Evolutionary conservation across 2,329 filamentous ascomycete genomes (phyloP).

Genomic region (Colletotrichum chrysophilum): DNA sequence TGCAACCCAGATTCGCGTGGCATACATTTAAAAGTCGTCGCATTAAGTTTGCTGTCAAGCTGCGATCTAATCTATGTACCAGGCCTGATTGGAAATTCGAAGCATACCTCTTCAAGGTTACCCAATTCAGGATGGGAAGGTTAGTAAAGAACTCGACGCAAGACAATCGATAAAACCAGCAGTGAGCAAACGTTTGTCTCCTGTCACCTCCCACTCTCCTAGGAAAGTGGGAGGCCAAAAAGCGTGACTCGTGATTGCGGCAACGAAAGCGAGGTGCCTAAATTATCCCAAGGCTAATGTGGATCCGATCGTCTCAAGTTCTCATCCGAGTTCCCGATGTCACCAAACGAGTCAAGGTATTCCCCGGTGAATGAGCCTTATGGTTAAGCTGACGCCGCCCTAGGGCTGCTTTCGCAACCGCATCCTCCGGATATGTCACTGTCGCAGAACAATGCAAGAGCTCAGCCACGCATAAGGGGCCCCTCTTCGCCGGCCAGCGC

Average conservation of each 20-base stretch:
- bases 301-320: background rate
- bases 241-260: background rate
- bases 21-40: background rate
- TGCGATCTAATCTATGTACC: background rate
- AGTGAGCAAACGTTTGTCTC: background rate
- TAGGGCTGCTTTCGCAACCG: background rate
- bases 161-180: background rate
- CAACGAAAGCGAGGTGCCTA: background rate
- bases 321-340: background rate
- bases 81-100: fast-evolving
- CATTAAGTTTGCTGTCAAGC: fast-evolving
- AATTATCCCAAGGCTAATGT: background rate
- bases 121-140: background rate
- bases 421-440: background rate
- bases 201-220: background rate
- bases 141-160: background rate
- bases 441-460: background rate
- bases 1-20: background rate
- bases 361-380: fast-evolving
- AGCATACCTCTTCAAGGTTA: background rate
- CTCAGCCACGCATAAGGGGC: fast-evolving
- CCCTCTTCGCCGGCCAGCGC: background rate
- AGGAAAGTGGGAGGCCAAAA: background rate
- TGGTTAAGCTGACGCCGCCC: background rate
- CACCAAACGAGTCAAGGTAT: background rate